phyloP scores from a whole-genome alignment of 2,329 filamentous ascomycete genomes.

The Furcasterigmium furcatum region DNA sequence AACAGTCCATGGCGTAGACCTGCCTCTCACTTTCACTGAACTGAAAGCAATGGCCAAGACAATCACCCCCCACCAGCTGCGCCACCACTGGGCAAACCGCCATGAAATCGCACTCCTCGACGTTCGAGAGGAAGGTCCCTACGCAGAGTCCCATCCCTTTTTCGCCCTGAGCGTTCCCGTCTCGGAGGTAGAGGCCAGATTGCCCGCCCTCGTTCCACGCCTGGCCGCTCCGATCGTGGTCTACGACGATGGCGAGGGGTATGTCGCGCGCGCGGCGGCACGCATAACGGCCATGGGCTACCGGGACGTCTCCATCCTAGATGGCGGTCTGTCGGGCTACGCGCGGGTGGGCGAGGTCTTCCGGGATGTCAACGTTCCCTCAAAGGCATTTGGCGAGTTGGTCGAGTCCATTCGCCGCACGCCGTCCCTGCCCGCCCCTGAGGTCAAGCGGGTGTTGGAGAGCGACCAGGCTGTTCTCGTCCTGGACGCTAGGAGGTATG shows the following conservation, averaged over 20 bases:
- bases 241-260: conserved; percentile 24
- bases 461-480: conserved; percentile 17
- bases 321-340: conserved; percentile 20
- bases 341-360: conserved; percentile 20
- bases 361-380: conserved; percentile 25
- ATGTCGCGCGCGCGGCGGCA: conserved; percentile 16
- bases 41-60: conserved; percentile 14
- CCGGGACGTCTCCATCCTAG: conserved; percentile 16
- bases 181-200: conserved; percentile 20
- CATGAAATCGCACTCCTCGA: conserved; percentile 22
- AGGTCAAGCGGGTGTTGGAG: conserved; percentile 20
- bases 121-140: conserved; percentile 26
- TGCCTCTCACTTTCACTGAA: too few species aligned
- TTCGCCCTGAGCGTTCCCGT: conserved; percentile 23
- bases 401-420: conserved; percentile 24
- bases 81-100: conserved; percentile 17
- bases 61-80: conserved; percentile 16
- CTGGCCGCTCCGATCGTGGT: conserved; percentile 19
- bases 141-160: conserved; percentile 20
- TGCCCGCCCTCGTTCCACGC: conserved; percentile 21
- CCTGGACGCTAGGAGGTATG: conserved; percentile 23
- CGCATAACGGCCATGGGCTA: conserved; percentile 20
- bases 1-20: too few species aligned
- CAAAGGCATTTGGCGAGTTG: conserved; percentile 26
- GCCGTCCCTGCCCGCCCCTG: conserved; percentile 19